Conservation (phyloP, 2,329 filamentous ascomycete genomes). For the Drechslera avenae region DNA sequence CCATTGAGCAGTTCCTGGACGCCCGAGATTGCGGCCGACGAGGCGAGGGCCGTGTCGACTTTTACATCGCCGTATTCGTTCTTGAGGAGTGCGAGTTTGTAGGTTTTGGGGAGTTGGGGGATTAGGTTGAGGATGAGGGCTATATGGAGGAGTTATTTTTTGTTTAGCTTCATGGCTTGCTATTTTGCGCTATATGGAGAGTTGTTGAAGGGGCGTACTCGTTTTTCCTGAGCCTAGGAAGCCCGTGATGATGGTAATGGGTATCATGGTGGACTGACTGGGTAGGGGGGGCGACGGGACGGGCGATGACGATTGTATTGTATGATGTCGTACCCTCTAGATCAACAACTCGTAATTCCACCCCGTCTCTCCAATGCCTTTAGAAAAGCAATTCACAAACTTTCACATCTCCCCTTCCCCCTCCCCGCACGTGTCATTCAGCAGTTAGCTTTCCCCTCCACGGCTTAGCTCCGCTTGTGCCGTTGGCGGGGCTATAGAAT, state of each 20-base stretch:
- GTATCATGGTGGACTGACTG: slow-evolving; percentile 60
- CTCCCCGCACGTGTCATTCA: slow-evolving; percentile 9
- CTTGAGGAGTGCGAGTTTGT: slow-evolving; percentile 92
- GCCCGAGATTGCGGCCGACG: slow-evolving; percentile 80
- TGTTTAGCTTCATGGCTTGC: neutral
- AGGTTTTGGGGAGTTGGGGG: slow-evolving; percentile 83
- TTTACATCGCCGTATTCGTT: slow-evolving; percentile 98
- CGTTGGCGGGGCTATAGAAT: slow-evolving; percentile 9
- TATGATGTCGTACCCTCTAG: too few species aligned
- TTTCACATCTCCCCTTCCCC: neutral
- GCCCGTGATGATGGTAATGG: slow-evolving; percentile 93
- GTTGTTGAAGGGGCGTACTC: slow-evolving; percentile 48
- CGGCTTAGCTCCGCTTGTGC: slow-evolving; percentile 4
- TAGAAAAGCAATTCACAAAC: neutral
- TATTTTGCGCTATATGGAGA: neutral
- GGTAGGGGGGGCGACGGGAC: too few species aligned
- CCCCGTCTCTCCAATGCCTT: too few species aligned
- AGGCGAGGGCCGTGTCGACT: slow-evolving; percentile 88
- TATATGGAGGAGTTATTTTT: too few species aligned
- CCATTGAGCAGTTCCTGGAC: slow-evolving; percentile 94
- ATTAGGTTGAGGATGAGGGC: slow-evolving; percentile 89
- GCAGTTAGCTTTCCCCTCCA: slow-evolving; percentile 3
- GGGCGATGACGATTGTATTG: too few species aligned
- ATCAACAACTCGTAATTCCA: too few species aligned
- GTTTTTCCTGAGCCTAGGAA: slow-evolving; percentile 97